phyloP scores from a whole-genome alignment of 257 asterid genomes.

The Lycium barbarum region DNA sequence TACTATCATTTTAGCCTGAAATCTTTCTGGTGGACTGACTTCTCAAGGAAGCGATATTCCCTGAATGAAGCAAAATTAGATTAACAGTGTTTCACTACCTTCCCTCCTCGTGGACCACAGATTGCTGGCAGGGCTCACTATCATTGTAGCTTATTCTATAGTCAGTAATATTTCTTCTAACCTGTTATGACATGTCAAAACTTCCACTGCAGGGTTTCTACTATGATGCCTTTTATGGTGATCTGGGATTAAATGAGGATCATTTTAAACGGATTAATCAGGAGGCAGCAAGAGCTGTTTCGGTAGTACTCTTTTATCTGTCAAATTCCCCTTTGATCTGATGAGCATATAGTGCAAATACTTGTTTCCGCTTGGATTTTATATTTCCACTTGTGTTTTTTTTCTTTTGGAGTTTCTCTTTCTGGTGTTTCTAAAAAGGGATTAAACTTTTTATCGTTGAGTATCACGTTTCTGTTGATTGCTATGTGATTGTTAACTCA shows the following conservation, averaged over 20 bases:
- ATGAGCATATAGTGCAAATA: constrained; percentile 14
- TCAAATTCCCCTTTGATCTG: neutral
- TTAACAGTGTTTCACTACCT: neutral
- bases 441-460: neutral
- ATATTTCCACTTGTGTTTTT: neutral
- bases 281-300: constrained; percentile 80
- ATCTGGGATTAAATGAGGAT: constrained; percentile 86
- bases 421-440: neutral
- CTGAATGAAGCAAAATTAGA: constrained; percentile 26
- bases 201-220: constrained; percentile 79
- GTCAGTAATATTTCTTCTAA: constrained; percentile 11
- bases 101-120: neutral
- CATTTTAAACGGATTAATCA: constrained; percentile 83
- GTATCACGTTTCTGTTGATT: constrained; percentile 1
- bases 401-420: constrained; percentile 14
- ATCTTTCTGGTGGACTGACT: constrained; percentile 1
- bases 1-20: neutral
- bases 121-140: constrained; percentile 3
- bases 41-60: constrained; percentile 25
- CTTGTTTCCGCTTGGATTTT: constrained; percentile 19
- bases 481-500: neutral
- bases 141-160: constrained; percentile 23
- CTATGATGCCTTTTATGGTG: constrained; percentile 96
- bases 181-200: constrained; percentile 34
- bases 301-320: constrained; percentile 53